Conservation (phyloP, 331 rosid species). For the Malus hybrid region DNA sequence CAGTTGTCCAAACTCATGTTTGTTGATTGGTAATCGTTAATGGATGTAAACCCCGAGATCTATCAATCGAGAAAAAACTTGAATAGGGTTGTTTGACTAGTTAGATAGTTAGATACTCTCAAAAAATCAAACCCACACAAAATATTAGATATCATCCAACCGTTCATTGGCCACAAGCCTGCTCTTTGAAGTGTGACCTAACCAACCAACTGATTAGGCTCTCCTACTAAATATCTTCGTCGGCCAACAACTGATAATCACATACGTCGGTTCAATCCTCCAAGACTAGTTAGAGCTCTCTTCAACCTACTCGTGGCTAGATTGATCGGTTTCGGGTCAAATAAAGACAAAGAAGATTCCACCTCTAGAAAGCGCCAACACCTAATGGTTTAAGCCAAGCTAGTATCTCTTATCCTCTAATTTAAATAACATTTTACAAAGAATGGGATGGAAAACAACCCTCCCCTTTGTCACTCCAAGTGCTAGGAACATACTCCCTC, state of each 20-base stretch:
- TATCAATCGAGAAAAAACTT: neutral
- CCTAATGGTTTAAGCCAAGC: no score
- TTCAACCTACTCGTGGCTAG: no score
- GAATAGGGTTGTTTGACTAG: no score
- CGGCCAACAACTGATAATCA: no score
- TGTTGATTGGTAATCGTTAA: neutral
- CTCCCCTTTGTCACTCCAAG: constrained; percentile 4
- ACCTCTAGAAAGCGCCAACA: no score
- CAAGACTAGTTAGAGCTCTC: no score
- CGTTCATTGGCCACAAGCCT: neutral
- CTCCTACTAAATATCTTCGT: no score
- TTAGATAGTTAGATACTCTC: no score
- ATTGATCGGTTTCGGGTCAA: no score
- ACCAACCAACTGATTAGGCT: neutral
- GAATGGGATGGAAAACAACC: neutral
- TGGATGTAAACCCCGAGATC: neutral
- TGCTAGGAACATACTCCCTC: neutral
- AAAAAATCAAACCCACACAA: neutral
- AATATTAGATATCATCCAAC: neutral
- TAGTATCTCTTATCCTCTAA: neutral
- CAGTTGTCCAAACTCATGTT: neutral
- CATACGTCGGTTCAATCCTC: no score
- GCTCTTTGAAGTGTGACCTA: neutral
- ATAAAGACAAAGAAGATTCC: no score
- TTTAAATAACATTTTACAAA: neutral